These are phyloP conservation scores for Didymella exigua DNA, from an alignment of 2,329 filamentous ascomycete species.

Conservation along the genomic window DNA sequence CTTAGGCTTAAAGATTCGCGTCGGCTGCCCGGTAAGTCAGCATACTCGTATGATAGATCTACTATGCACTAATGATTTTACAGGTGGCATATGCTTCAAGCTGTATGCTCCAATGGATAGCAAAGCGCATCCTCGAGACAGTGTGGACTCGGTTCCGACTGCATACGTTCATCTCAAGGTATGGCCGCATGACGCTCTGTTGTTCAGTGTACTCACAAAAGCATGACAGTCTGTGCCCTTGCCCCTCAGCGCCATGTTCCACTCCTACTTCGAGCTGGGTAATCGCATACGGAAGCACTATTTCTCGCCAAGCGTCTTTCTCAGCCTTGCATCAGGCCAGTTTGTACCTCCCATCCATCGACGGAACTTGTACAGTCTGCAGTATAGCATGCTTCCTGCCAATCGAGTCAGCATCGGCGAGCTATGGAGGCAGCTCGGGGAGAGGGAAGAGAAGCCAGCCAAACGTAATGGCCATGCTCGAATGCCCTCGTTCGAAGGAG, in stretches of 20 bases:
- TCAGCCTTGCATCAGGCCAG: constrained; percentile 85
- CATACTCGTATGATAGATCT: too few species aligned
- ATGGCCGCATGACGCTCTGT: constrained; percentile 11
- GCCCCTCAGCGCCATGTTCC: constrained; percentile 90
- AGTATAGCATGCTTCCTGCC: constrained; percentile 96
- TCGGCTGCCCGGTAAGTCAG: constrained; percentile 74
- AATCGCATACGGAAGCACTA: constrained; percentile 95
- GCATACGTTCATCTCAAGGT: constrained; percentile 90
- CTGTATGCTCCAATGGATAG: constrained; percentile 71
- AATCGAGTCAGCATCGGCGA: constrained; percentile 79
- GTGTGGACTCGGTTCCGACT: constrained; percentile 60
- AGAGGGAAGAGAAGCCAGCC: constrained; percentile 13
- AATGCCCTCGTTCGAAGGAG: constrained; percentile 14
- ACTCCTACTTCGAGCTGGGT: constrained; percentile 95
- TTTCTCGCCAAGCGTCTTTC: constrained; percentile 82
- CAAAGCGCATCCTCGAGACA: constrained; percentile 46
- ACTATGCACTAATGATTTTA: not conserved
- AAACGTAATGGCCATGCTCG: constrained; percentile 15
- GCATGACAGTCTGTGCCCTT: constrained; percentile 73
- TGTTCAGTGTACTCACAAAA: not conserved
- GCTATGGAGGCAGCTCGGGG: constrained; percentile 74
- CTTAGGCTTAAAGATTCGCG: constrained; percentile 89
- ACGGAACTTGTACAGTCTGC: constrained; percentile 91
- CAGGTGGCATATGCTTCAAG: constrained; percentile 85
- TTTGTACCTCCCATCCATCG: constrained; percentile 96